Percentiles rank a stretch among this genome's conserved stretches.
These are phyloP conservation scores for Eucalyptus virginea DNA, from an alignment of 345 rosid species.

Conservation along the genomic window DNA sequence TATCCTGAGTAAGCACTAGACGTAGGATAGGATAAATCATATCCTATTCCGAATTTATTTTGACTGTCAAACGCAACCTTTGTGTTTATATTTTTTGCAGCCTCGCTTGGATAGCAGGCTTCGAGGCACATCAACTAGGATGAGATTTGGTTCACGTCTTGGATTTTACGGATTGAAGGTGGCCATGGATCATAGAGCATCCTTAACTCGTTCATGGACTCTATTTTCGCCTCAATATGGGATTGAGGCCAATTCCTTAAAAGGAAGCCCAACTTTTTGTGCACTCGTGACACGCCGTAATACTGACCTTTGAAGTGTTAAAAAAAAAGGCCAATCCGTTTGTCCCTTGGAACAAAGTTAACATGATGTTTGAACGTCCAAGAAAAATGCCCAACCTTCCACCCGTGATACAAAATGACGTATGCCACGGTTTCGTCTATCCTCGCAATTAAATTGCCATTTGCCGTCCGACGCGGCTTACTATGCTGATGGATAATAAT, in stretches of 20 bases:
- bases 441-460: not conserved
- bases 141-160: not conserved
- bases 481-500: not conserved
- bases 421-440: not conserved
- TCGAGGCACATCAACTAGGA: not conserved
- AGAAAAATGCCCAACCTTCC: not conserved
- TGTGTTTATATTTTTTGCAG: not conserved
- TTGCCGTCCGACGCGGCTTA: not conserved
- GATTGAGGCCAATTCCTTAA: not conserved
- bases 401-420: not conserved
- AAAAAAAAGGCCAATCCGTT: not conserved
- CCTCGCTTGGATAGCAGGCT: not conserved
- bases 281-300: not conserved
- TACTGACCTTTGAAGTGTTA: not conserved
- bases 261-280: not conserved
- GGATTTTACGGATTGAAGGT: not conserved
- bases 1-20: rapidly evolving
- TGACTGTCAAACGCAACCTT: rapidly evolving
- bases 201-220: not conserved
- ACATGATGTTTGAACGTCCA: not conserved
- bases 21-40: too few species aligned
- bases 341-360: not conserved
- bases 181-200: not conserved
- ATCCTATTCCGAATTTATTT: rapidly evolving
- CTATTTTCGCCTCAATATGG: not conserved